These are phyloP conservation scores for Xylaria digitata DNA, from an alignment of 2,329 filamentous ascomycete genomes.

Conservation along the genomic window DNA sequence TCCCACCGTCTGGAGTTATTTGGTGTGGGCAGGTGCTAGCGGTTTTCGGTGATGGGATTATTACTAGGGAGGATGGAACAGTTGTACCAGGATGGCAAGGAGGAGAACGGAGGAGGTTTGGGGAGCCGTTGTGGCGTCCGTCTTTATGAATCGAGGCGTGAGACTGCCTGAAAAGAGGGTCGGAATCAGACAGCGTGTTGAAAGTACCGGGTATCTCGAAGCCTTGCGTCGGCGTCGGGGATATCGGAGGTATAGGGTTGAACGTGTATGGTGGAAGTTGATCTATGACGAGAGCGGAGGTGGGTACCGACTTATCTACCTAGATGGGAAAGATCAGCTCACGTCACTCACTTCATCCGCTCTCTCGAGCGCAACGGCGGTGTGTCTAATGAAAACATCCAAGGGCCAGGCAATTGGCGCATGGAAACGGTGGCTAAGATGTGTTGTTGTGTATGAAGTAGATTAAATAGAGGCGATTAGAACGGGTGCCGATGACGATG, in stretches of 20 bases:
- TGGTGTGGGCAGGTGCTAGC: constrained; percentile 23
- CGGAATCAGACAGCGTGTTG: constrained; percentile 31
- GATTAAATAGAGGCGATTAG: constrained; percentile 21
- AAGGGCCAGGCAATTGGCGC: constrained; percentile 26
- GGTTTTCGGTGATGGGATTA: constrained; percentile 34
- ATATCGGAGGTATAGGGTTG: constrained; percentile 45
- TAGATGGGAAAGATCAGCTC: constrained; percentile 32
- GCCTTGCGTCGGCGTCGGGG: constrained; percentile 38
- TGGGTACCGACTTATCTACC: constrained; percentile 34
- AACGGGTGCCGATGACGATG: constrained; percentile 16
- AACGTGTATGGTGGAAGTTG: constrained; percentile 33
- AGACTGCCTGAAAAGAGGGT: constrained; percentile 37
- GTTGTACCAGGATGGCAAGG: constrained; percentile 62
- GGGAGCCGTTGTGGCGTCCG: constrained; percentile 62
- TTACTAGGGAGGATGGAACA: constrained; percentile 66
- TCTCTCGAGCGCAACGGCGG: constrained; percentile 8
- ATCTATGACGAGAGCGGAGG: constrained; percentile 43
- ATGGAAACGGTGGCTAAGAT: not conserved
- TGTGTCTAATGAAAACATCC: constrained; percentile 14
- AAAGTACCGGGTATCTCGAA: constrained; percentile 14
- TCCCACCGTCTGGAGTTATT: constrained; percentile 42
- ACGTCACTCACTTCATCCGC: constrained; percentile 21
- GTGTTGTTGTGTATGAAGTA: not conserved
- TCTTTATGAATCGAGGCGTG: constrained; percentile 56
- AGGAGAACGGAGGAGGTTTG: constrained; percentile 58